Evolutionary conservation across 495 filamentous ascomycete genomes (phyloP).

Genomic region (Tuber brumale): DNA sequence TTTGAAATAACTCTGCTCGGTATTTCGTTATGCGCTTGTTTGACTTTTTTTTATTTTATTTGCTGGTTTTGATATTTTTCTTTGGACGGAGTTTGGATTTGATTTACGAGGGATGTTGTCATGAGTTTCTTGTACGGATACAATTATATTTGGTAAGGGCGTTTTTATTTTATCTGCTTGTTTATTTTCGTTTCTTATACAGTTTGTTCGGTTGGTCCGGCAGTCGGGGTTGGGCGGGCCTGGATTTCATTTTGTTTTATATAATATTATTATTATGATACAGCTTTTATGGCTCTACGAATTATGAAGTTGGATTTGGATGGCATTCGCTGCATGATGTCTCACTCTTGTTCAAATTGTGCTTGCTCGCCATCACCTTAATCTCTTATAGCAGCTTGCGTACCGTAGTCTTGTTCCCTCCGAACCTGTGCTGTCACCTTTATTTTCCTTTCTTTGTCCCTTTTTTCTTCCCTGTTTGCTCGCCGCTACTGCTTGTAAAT

Average conservation of each 20-base stretch:
- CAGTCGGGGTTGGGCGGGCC: not conserved
- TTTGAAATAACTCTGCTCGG: slow-evolving; percentile 5
- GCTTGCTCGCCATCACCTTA: too few relatives aligned
- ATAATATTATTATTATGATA: too few relatives aligned
- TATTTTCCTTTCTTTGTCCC: too few relatives aligned
- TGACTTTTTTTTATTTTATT: not conserved
- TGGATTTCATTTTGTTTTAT: not conserved
- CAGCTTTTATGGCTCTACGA: not conserved
- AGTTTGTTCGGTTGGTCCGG: not conserved
- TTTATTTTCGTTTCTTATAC: not conserved
- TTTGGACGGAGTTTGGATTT: not conserved
- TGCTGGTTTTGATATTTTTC: not conserved
- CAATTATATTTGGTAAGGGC: not conserved
- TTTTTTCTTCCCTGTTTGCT: too few relatives aligned
- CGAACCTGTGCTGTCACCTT: too few relatives aligned
- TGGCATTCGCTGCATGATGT: too few relatives aligned
- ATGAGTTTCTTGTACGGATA: not conserved
- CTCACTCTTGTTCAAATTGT: too few relatives aligned
- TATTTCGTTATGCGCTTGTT: too few relatives aligned
- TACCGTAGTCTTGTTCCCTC: too few relatives aligned
- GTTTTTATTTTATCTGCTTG: not conserved
- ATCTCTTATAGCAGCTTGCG: too few relatives aligned
- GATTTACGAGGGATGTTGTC: not conserved
- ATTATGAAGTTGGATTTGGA: not conserved
- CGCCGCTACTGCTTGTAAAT: too few relatives aligned